Percentiles rank a stretch among this genome's conserved stretches.
These are phyloP conservation scores for Hyaloscypha bicolor DNA, from an alignment of 495 filamentous ascomycete species.

Conservation along the genomic window DNA sequence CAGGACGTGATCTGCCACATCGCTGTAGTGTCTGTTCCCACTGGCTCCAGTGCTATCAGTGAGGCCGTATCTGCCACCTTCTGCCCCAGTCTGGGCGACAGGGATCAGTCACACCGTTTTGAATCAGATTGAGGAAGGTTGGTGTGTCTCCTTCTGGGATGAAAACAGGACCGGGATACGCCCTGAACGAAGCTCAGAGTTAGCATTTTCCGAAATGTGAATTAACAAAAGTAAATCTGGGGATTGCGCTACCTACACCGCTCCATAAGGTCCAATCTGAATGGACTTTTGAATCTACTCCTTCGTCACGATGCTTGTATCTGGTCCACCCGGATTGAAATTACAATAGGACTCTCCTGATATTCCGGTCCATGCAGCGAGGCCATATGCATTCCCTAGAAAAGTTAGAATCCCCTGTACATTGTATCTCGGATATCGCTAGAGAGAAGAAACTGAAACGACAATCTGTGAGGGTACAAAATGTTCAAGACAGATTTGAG, in stretches of 20 bases:
- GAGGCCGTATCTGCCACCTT: conserved; percentile 45
- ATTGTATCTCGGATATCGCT: too few relatives aligned
- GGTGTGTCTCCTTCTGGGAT: conserved; percentile 52
- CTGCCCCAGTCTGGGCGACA: conserved; percentile 47
- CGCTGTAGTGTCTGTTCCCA: conserved; percentile 41
- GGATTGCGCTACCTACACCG: conserved; percentile 31
- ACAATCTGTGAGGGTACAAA: background rate
- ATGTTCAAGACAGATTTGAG: background rate
- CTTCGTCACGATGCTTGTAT: conserved; percentile 40
- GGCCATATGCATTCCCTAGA: conserved; percentile 40
- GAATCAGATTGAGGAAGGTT: conserved; percentile 49
- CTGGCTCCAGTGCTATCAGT: conserved; percentile 25
- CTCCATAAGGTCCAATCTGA: conserved; percentile 46
- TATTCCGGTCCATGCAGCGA: conserved; percentile 51
- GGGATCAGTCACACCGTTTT: conserved; percentile 48
- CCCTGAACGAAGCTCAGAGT: background rate
- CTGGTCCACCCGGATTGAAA: conserved; percentile 48
- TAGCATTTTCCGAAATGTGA: background rate
- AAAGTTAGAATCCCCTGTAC: too few relatives aligned
- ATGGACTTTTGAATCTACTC: conserved; percentile 51
- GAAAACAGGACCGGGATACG: conserved; percentile 40
- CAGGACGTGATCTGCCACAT: conserved; percentile 43
- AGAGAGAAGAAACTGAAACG: too few relatives aligned
- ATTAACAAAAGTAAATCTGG: too few relatives aligned
- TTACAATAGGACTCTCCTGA: conserved; percentile 47